phyloP scores from a whole-genome alignment of 305 asterid genomes.

The Fraxinus ornus region DNA sequence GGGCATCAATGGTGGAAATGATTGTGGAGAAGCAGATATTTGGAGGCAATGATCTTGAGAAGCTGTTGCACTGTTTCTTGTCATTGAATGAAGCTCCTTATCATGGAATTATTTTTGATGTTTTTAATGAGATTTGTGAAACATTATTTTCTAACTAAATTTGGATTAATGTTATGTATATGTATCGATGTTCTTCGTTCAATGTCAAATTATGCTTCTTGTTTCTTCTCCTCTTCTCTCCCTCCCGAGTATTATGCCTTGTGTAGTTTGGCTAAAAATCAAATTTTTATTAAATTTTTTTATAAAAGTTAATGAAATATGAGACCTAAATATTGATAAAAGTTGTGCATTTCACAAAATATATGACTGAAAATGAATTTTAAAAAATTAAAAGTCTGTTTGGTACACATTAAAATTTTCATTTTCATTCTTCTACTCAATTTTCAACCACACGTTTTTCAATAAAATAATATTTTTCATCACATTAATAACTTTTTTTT shows the following conservation, averaged over 20 bases:
- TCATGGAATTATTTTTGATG: conserved; percentile 31
- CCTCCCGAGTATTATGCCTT: not conserved
- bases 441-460: too few species aligned
- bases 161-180: not conserved
- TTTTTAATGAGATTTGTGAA: not conserved
- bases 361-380: too few species aligned
- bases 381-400: too few species aligned
- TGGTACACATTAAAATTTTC: too few species aligned
- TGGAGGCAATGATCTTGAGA: conserved; percentile 59
- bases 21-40: conserved; percentile 65
- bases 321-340: too few species aligned
- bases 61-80: conserved; percentile 55
- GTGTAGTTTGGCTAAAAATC: not conserved
- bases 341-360: not conserved
- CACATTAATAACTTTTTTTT: too few species aligned
- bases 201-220: not conserved
- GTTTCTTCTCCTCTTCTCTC: not conserved
- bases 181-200: too few species aligned
- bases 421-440: too few species aligned
- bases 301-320: too few species aligned
- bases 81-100: conserved; percentile 45
- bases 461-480: too few species aligned
- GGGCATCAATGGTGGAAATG: conserved; percentile 89
- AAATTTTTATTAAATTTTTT: too few species aligned
- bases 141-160: not conserved